Base-by-base conservation (phyloP, 768 basidiomycete genomes). In the Tricholoma furcatifolium region DNA sequence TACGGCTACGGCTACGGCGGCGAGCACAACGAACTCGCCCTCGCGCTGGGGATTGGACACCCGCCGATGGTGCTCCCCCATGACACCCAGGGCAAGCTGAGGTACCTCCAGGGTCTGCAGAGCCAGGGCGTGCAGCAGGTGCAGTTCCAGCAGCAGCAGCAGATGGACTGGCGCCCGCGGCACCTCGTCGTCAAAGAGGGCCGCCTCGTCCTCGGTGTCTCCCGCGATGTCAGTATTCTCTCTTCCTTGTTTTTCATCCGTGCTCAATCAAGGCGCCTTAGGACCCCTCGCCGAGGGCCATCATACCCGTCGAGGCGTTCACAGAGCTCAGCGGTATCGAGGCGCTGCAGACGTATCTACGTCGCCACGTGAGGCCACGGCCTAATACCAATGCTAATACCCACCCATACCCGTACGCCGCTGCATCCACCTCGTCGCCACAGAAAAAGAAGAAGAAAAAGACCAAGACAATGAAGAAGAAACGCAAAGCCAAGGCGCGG, bases 141-240 rank as follows among this genome's bases (percentile, higher is more conserved):
- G 42, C 60, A 30, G 14, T 27, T 4, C 7, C 27, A 27, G 4
- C 27, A 27, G 27, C 27, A 27, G 27, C 27, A 27, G 24, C 11
- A 54, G 56, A 60, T 61, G 8, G 85, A 85, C 45, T 89, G 87
- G 87, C 75, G 77, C 39, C 73, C 80, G 15, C 69, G 83, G 4
- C 87, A 83, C 80, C 70, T 83, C 40, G 71, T 87, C n/a, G 76
- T 89, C 24, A 70, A 74, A 48, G 76, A 82, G 20, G 85, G 83
- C 0, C 60, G 72, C 18, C 63, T 89, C n/a, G 73, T 67, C 46
- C 62, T 89, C 14, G 82, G 73, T 59, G 82, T 77, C 60, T 73
- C 78, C 21, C 74, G 77, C 24, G 66, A 74, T 54, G 87, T 87
- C 60, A 49, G 77, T 71, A 21, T 23, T 47, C 46, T 42, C 23